These are phyloP conservation scores for Suillus occidentalis DNA, from an alignment of 768 basidiomycete species.

Conservation along the genomic window DNA sequence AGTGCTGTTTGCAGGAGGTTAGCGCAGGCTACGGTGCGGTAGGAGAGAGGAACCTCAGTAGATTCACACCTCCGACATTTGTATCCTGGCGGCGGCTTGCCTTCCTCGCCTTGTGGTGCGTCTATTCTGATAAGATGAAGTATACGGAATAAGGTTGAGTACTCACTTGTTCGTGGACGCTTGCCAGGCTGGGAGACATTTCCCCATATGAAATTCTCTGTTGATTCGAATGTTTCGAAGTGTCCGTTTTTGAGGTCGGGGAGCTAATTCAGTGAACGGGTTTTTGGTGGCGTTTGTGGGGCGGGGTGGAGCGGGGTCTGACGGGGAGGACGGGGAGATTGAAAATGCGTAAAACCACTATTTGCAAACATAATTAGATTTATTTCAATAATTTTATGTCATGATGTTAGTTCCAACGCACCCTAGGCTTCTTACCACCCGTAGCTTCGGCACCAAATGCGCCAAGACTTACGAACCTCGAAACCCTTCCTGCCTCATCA, in stretches of 20 bases:
- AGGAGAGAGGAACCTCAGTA: conserved; percentile 51
- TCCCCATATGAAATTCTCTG: conserved; percentile 72
- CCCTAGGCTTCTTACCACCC: conserved; percentile 78
- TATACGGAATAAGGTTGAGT: background rate
- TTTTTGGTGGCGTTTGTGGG: conserved; percentile 72
- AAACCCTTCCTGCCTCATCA: conserved; percentile 62
- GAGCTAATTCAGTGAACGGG: conserved; percentile 53
- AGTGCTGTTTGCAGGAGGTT: conserved; percentile 50
- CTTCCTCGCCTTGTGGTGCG: conserved; percentile 39
- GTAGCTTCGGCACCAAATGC: conserved; percentile 72
- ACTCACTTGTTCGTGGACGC: conserved; percentile 54
- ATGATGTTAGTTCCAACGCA: conserved; percentile 36
- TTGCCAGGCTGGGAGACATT: conserved; percentile 57
- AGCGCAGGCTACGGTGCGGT: conserved; percentile 3
- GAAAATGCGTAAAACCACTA: conserved; percentile 99
- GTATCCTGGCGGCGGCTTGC: conserved; percentile 69
- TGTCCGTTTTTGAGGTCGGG: conserved; percentile 51
- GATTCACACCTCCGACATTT: conserved; percentile 79
- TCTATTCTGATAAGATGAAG: conserved; percentile 14
- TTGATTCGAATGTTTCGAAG: conserved; percentile 46
- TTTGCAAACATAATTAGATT: background rate
- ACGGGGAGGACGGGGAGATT: conserved; percentile 56
- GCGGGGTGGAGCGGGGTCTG: conserved; percentile 35
- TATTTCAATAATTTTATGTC: background rate
- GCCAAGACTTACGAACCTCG: conserved; percentile 81